Evolutionary conservation across 148 eudicot genomes (phyloP), one percentile per base, ranked within the genome.

Genomic region (Camellia granthamiana): DNA sequence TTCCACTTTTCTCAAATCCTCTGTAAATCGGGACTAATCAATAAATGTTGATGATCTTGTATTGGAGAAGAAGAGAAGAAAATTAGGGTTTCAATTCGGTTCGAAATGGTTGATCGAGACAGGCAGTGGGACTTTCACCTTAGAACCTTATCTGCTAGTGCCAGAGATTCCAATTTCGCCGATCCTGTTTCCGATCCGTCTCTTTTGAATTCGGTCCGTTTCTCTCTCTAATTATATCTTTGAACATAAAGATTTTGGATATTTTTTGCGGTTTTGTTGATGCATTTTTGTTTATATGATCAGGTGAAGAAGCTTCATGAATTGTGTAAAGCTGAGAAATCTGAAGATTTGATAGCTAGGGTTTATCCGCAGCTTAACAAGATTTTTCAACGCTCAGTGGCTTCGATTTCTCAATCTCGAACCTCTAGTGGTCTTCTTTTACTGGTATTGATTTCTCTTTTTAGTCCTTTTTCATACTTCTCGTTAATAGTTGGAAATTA

Each of bases 281-380:
- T 11, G 67, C 16, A 1, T 59, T 11, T 1, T 30, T 72, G 14
- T 49, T 67, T 65, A 43, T 75, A 18, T 63, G 46, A 59, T 79
- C 88, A 96, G 99, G 99, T 94, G 78, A 91, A 86, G 76, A 92
- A 87, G 78, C 84, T 96, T 69, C 83, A 88, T 66, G 91, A 92
- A 73, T 61, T 96, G 63, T 96, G 98, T 79, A 91, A 89, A 86
- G 84, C 72, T 59, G 97, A 96, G 81, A 90, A 92, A 43, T 96
- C 98, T 6, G 98, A 93, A 71, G 94, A 96, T 81, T 90, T 96
- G 84, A 88, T 91, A n/a, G 94, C 98, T 76, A 88, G 99, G 90
- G 91, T 94, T 90, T 96, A 92, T 86, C 94, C 99, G 2, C 86
- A 90, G 58, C 87, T 96, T 4, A 96, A 85, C 81, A 88, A 90